phyloP scores from a whole-genome alignment of 2,329 filamentous ascomycete species.

The Aspergillus bombycis region DNA sequence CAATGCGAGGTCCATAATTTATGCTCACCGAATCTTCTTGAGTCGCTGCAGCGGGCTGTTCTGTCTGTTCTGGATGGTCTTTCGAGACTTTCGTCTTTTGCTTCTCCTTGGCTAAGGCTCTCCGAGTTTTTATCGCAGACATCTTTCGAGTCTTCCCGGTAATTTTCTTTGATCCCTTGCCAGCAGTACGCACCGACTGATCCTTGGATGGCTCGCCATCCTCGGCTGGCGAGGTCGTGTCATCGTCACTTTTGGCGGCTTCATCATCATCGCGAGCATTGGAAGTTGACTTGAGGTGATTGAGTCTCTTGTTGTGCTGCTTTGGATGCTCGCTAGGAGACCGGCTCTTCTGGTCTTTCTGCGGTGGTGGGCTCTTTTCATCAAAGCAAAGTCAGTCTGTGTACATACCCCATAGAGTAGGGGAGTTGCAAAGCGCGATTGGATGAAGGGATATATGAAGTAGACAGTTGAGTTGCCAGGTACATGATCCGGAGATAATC shows the following conservation, averaged over 20 bases:
- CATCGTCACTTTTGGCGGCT: background rate
- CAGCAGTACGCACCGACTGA: background rate
- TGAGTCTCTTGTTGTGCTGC: background rate
- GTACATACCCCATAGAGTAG: background rate
- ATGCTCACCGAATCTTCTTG: slow-evolving; percentile 6
- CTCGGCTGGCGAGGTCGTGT: background rate
- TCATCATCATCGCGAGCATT: background rate
- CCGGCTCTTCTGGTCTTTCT: background rate
- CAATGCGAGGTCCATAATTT: too few species aligned
- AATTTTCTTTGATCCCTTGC: background rate
- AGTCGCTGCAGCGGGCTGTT: background rate
- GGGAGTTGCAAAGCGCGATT: background rate
- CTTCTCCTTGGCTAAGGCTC: background rate
- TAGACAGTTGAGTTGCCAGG: background rate
- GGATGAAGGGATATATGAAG: background rate
- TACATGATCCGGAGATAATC: background rate
- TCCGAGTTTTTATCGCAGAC: background rate
- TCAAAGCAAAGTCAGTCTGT: background rate
- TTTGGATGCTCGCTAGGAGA: background rate
- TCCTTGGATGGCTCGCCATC: background rate
- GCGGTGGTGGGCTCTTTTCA: background rate
- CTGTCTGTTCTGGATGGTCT: background rate
- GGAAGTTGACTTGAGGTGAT: background rate
- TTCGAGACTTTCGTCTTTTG: slow-evolving; percentile 1
- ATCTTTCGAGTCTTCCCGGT: background rate